phyloP scores from a whole-genome alignment of 73 alveolate species.

The Effrenium voratum region DNA sequence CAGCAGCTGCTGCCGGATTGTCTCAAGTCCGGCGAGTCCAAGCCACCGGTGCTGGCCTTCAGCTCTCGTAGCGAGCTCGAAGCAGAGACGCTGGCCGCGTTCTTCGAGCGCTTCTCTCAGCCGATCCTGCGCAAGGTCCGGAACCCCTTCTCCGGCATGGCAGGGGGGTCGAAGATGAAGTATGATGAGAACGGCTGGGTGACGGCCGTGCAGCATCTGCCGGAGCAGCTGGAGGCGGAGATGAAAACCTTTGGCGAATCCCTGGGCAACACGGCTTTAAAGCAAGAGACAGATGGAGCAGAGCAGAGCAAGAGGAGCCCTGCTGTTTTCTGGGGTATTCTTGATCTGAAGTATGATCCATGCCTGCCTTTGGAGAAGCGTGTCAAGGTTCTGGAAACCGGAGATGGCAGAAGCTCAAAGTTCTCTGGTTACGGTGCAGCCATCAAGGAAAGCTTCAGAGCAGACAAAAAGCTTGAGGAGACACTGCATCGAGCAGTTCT shows the following conservation, averaged over 20 bases:
- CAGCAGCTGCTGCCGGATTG: not conserved
- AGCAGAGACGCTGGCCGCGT: not conserved
- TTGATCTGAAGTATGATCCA: constrained; percentile 72
- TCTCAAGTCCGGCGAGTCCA: not conserved
- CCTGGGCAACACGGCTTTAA: not conserved
- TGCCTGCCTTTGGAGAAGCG: constrained; percentile 1
- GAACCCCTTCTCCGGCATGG: constrained; percentile 58
- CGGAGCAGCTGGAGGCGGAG: not conserved
- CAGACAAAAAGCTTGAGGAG: constrained; percentile 49
- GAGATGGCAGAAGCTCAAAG: constrained; percentile 70
- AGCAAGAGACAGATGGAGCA: not conserved
- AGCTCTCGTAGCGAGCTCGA: not conserved
- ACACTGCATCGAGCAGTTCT: constrained; percentile 54
- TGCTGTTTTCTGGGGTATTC: constrained; percentile 77
- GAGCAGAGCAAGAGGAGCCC: not conserved
- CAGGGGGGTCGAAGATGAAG: not conserved
- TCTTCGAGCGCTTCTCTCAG: not conserved
- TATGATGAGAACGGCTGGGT: constrained; percentile 73
- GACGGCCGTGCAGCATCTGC: not conserved
- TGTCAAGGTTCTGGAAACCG: constrained; percentile 70
- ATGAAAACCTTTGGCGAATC: not conserved
- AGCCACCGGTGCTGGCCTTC: constrained; percentile 1
- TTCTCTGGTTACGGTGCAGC: constrained; percentile 86
- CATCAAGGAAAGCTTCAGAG: constrained; percentile 61
- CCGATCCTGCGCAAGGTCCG: constrained; percentile 14